A percentile compares a stretch with the other conserved stretches of the same genome.
Evolutionary conservation across 768 basidiomycete species (phyloP).

Genomic region (Amanita pallidorosea): DNA sequence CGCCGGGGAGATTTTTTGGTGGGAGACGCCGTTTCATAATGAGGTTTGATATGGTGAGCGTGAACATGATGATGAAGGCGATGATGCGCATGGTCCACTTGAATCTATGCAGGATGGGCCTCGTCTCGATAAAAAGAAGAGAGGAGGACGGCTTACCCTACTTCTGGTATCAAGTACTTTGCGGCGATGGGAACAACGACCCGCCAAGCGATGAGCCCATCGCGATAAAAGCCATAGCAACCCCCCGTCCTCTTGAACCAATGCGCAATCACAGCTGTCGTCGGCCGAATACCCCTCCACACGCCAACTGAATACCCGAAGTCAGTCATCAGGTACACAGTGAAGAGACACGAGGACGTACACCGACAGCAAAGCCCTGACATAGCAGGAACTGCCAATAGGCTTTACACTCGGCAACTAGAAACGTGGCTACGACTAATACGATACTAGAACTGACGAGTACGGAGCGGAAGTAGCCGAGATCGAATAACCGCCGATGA

Average conservation of each 20-base stretch:
- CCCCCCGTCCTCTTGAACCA: constrained; percentile 58
- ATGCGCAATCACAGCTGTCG: constrained; percentile 50
- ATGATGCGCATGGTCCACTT: constrained; percentile 68
- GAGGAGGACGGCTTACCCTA: constrained; percentile 22
- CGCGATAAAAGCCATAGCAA: constrained; percentile 56
- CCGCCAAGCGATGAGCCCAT: constrained; percentile 64
- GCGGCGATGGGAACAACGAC: constrained; percentile 55
- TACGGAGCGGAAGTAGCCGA: constrained; percentile 52
- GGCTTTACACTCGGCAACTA: constrained; percentile 55
- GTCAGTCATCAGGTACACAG: neutral
- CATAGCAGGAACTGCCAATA: constrained; percentile 77
- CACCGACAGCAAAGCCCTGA: constrained; percentile 60
- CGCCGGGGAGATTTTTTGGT: constrained; percentile 39
- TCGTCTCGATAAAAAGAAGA: too few relatives aligned
- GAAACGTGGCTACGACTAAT: constrained; percentile 45
- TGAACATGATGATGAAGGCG: constrained; percentile 46
- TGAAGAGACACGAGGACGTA: constrained; percentile 19
- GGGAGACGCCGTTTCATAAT: constrained; percentile 42
- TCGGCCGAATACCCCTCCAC: constrained; percentile 54
- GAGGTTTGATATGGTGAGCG: constrained; percentile 45
- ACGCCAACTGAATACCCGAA: constrained; percentile 19
- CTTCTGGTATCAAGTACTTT: constrained; percentile 38
- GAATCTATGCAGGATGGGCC: constrained; percentile 35
- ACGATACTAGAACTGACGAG: constrained; percentile 35
- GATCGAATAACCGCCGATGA: constrained; percentile 61